These are phyloP conservation scores for Aureobasidium sp. DNA, from an alignment of 2,329 filamentous ascomycete species.

Conservation along the genomic window DNA sequence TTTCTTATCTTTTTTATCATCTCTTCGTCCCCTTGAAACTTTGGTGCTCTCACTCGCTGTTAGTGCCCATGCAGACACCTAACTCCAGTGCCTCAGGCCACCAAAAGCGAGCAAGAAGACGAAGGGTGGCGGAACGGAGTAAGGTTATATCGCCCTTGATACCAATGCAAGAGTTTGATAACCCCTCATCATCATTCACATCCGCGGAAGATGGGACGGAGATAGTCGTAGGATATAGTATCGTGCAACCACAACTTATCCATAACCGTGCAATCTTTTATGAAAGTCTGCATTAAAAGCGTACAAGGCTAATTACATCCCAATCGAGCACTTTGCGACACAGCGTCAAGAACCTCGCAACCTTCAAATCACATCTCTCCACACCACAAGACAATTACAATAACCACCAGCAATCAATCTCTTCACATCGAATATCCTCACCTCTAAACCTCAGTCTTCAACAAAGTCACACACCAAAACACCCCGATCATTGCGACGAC, in stretches of 20 bases:
- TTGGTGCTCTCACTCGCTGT: no score
- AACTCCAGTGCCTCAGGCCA: no score
- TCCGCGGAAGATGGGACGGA: no score
- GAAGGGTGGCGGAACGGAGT: no score
- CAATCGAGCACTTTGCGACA: constrained; percentile 2
- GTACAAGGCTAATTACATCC: background rate
- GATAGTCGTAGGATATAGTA: no score
- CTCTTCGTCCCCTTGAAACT: no score
- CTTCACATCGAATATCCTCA: background rate
- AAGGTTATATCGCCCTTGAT: no score
- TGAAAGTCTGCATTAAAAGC: background rate
- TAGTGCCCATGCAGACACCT: no score
- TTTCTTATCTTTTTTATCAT: background rate
- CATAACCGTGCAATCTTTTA: background rate
- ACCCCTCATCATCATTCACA: no score
- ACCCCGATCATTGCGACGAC: background rate
- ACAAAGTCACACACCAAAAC: background rate
- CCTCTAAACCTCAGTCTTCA: background rate
- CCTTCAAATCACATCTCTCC: background rate
- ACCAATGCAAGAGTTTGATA: no score
- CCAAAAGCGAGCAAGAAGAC: no score
- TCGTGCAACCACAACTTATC: no score
- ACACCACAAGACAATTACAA: background rate
- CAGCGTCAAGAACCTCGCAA: background rate
- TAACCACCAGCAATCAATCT: background rate